Conservation (phyloP, 306 rosid genomes). For the Ormosia semicastrata region DNA sequence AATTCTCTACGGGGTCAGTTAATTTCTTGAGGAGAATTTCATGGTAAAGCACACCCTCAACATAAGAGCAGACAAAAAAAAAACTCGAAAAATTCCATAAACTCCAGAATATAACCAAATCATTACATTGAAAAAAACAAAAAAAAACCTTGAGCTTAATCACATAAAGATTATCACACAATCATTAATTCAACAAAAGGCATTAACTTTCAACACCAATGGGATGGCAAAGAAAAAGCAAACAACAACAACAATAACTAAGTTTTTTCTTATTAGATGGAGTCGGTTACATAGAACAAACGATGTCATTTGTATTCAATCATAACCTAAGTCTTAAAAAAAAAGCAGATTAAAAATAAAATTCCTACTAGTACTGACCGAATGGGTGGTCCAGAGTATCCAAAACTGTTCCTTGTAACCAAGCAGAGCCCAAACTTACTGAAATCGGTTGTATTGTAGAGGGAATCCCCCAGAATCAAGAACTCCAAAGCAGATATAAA, state of each 20-base stretch:
- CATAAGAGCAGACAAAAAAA: neutral
- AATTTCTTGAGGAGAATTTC: neutral
- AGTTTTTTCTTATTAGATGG: no score
- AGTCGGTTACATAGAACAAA: no score
- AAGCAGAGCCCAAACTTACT: conserved; percentile 36
- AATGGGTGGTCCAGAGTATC: conserved; percentile 58
- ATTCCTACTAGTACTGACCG: conserved; percentile 39
- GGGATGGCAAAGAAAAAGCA: neutral
- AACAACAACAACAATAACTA: no score
- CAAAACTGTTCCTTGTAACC: conserved; percentile 68
- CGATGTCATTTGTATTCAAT: no score
- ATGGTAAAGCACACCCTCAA: neutral
- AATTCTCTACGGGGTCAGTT: neutral
- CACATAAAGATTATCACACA: neutral
- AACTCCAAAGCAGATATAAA: conserved; percentile 83
- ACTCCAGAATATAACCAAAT: neutral
- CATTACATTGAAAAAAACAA: neutral
- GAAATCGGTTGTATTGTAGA: conserved; percentile 80
- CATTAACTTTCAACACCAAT: neutral
- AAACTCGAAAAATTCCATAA: neutral
- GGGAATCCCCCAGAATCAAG: conserved; percentile 48
- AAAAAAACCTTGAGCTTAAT: neutral
- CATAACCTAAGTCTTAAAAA: no score
- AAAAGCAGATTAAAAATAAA: neutral
- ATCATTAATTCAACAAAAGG: neutral